Percentiles rank a stretch among this genome's conserved stretches.
These are phyloP conservation scores for Lachnellula suecica DNA, from an alignment of 2,329 filamentous ascomycete species.

Conservation along the genomic window DNA sequence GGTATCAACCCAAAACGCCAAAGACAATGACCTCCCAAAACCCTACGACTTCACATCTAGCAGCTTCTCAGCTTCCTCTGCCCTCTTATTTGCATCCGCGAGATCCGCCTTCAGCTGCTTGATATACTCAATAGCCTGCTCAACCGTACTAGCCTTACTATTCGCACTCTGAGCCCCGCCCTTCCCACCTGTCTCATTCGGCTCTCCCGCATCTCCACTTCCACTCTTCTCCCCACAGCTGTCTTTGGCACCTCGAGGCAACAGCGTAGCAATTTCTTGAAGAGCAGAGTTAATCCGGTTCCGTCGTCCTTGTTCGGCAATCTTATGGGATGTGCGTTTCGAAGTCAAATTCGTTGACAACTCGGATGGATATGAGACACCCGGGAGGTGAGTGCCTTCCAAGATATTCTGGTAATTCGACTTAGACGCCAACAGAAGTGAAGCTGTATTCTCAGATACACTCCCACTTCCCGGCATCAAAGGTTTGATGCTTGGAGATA, in stretches of 20 bases:
- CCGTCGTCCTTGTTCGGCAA: conserved; percentile 91
- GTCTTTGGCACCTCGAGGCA: conserved; percentile 59
- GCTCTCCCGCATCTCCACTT: conserved; percentile 43
- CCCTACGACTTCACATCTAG: conserved; percentile 12
- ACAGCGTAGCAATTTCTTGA: conserved; percentile 82
- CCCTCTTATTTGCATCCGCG: conserved; percentile 59
- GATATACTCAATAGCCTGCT: conserved; percentile 94
- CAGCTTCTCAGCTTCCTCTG: conserved; percentile 39
- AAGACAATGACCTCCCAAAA: neutral
- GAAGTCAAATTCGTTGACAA: conserved; percentile 92
- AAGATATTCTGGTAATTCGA: conserved; percentile 98
- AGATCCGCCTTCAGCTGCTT: conserved; percentile 77
- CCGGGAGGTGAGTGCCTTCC: conserved; percentile 87
- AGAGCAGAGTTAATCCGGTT: conserved; percentile 95
- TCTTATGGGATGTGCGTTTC: conserved; percentile 96
- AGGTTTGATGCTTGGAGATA: conserved; percentile 93
- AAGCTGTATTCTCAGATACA: conserved; percentile 58
- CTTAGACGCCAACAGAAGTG: conserved; percentile 83
- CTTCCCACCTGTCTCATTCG: conserved; percentile 44
- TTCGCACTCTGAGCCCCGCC: conserved; percentile 57
- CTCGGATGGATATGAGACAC: conserved; percentile 86
- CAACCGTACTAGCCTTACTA: conserved; percentile 97
- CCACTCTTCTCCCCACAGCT: conserved; percentile 36
- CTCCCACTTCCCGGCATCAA: conserved; percentile 65
- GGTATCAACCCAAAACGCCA: conserved; percentile 5